These are phyloP conservation scores for Candida nemodendra DNA, from an alignment of 805 yeast genomes.

Conservation along the genomic window DNA sequence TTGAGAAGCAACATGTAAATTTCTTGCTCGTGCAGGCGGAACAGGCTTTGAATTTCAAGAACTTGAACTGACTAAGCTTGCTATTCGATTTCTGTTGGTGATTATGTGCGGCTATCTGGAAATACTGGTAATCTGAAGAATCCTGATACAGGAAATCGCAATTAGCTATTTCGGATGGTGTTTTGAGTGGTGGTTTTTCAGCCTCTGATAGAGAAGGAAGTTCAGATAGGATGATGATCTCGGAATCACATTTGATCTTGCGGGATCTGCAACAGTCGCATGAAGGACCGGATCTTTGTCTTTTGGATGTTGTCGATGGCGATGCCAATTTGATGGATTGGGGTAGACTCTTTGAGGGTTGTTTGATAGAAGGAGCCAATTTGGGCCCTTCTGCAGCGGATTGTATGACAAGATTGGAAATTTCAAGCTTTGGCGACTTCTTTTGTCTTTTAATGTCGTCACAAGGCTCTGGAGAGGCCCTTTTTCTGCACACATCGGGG, in stretches of 20 bases:
- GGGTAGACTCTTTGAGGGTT: constrained; percentile 6
- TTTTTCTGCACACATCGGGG: constrained; percentile 7
- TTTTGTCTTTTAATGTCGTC: constrained; percentile 9
- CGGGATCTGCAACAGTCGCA: constrained; percentile 70
- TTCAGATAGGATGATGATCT: constrained; percentile 37
- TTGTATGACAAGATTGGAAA: constrained; percentile 17
- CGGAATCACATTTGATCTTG: constrained; percentile 74
- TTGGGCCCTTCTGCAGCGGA: constrained; percentile 1
- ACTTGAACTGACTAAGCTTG: constrained; percentile 26
- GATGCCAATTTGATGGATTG: constrained; percentile 32
- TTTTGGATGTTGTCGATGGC: constrained; percentile 31
- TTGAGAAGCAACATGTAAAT: constrained; percentile 53
- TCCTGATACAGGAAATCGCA: constrained; percentile 29
- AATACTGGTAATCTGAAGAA: constrained; percentile 26
- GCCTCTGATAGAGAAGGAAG: constrained; percentile 9
- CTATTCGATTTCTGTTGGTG: constrained; percentile 17
- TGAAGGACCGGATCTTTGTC: constrained; percentile 74
- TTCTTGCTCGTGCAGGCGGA: constrained; percentile 50
- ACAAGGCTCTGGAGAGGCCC: constrained; percentile 1
- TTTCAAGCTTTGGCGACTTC: constrained; percentile 22
- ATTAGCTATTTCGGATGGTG: constrained; percentile 29
- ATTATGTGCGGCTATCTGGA: constrained; percentile 24
- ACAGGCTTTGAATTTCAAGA: constrained; percentile 52
- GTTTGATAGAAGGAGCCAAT: not conserved
- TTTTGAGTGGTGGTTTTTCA: not conserved